Evolutionary conservation across 371 early-diverging fungal genomes (phyloP), one percentile per base, ranked within the genome.

Genomic region (Choanephora cucurbitarum): DNA sequence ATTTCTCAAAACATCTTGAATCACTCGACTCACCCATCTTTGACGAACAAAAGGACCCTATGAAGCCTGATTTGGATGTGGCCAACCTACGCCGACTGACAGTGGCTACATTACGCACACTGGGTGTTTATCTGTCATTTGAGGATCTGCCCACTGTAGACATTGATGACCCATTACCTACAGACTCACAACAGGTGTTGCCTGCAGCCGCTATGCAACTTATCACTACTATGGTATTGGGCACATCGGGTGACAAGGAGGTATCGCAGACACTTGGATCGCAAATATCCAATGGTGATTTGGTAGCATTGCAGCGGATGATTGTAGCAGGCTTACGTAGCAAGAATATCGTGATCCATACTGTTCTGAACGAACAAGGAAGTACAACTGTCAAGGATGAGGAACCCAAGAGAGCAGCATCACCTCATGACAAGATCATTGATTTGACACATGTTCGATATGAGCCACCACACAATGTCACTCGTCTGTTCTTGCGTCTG

Each of bases 191-290:
- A 9, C 76, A 72, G 24, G 66, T 75, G 0, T 50, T 75, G n/a
- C 76, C 76, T 0, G 59, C 66, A 8, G 65, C 68, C 2, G 76
- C 76, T 1, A 75, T 75, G 76, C 72, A 72, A 33, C 42, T 75
- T 11, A 70, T 75, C 22, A 75, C 76, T 1, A 63, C 70, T 18
- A 75, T 75, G 76, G 72, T 75, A 10, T 40, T 75, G 22, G 76
- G 76, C 1, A 75, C 76, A 7, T 75, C 76, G 13, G 76, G 76
- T n/a, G 76, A 75, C 43, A 75, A 72, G 37, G 77, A 77, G 6
- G 77, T 73, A 1, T 62, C 71, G 3, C 71, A 71, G 40, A 77
- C 77, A 8, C 56, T 70, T 2, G 70, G 68, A 7, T 77, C 77
- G 0, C 77, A 77, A 48, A 77, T 77, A 14, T 77, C 71, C 5